Evolutionary conservation across 352 stramenopile genomes (phyloP), one percentile per base, ranked within the genome.

Genomic region (Phytophthora quininea): DNA sequence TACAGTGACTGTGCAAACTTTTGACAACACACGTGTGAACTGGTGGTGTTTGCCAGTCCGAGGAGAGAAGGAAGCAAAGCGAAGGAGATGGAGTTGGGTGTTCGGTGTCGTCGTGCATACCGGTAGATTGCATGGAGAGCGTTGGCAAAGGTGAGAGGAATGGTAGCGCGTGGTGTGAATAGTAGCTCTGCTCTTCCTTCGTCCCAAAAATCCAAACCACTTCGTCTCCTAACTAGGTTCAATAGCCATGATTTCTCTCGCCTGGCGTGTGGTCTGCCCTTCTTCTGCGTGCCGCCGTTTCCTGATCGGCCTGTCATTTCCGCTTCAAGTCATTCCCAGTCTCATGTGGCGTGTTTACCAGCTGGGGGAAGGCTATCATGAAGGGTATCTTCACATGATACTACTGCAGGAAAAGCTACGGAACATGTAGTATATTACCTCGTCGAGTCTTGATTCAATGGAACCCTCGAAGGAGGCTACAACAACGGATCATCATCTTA

Each of bases 1-100:
- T 66, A 74, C 69, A 69, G 57, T 59, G 63, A 71, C 61, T 73
- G 68, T 74, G 73, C 57, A 76, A 68, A 75, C 46, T 67, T 75
- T 75, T 75, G 67, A 52, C 67, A 66, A 24, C 8, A 27, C 62
- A 53, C 60, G 56, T 67, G 53, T 64, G 45, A 63, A 58, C 54
- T 66, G 45, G 32, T 69, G 53, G 57, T 24, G 19, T 24, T 24
- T 55, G 58, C 50, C 55, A 64, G 59, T 51, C 40, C 42, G 60
- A 67, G 42, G 6, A 15, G 55, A 66, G 29, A 50, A 55, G 50
- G 50, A 15, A 54, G 64, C 10, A n/a, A 43, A 67, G 51, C 8
- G 50, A 47, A 31, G 47, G 35, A 49, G 61, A 55, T 67, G 53
- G 42, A 35, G 61, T 72, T 72, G 50, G 50, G 62, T 75, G 62